phyloP scores from a whole-genome alignment of 1,284 basidiomycete genomes.

The Puccinia horiana region DNA sequence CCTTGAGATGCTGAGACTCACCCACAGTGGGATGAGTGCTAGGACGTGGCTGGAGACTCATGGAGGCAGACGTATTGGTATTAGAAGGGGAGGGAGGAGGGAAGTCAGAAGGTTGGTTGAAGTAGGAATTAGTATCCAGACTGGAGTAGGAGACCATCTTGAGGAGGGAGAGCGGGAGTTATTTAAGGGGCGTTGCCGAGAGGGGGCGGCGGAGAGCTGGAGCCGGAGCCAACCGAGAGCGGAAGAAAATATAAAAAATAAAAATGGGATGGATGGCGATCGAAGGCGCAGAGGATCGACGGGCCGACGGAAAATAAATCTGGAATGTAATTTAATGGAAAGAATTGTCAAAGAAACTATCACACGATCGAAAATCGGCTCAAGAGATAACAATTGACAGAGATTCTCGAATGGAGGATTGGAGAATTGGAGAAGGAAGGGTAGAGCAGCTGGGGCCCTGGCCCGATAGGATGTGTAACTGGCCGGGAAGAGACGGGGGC shows the following conservation, averaged over 20 bases:
- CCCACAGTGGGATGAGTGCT: constrained; percentile 1
- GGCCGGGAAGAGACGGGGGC: not conserved
- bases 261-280: not conserved
- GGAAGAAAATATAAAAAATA: too few relatives aligned
- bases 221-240: constrained; percentile 9
- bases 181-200: constrained; percentile 11
- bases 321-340: not conserved
- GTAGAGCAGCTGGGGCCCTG: too few relatives aligned
- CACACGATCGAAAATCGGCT: not conserved
- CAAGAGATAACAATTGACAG: not conserved
- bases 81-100: not conserved
- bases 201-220: not conserved
- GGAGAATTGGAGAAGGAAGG: not conserved
- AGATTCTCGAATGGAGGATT: not conserved
- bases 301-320: constrained; percentile 19
- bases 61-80: constrained; percentile 2
- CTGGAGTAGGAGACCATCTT: constrained; percentile 23
- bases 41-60: constrained; percentile 19
- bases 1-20: constrained; percentile 33
- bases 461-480: too few relatives aligned
- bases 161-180: not conserved
- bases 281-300: constrained; percentile 3
- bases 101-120: constrained; percentile 10
- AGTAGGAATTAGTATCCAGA: constrained; percentile 9
- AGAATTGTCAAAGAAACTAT: not conserved